Evolutionary conservation across 805 yeast species (phyloP).

Genomic region (Candida oleophila): DNA sequence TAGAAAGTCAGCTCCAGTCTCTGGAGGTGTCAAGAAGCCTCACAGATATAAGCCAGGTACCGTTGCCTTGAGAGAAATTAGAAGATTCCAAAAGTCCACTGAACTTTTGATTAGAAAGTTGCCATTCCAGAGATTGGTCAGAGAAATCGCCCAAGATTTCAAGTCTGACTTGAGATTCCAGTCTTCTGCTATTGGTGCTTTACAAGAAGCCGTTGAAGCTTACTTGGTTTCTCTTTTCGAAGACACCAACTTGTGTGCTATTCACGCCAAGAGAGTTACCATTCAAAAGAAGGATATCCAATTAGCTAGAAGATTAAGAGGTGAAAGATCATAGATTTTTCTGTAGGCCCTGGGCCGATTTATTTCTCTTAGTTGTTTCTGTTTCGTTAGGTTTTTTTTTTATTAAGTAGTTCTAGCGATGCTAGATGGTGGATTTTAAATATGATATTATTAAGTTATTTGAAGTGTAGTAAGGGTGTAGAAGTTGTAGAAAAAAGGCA

Average conservation of each 20-base stretch:
- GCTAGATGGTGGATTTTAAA: neutral
- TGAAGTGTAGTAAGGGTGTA: neutral
- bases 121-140: constrained; percentile 95
- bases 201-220: constrained; percentile 98
- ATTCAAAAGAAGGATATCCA: constrained; percentile 98
- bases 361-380: neutral
- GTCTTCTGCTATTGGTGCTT: constrained; percentile 95
- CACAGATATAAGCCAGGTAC: constrained; percentile 98
- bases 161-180: constrained; percentile 94
- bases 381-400: neutral
- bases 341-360: constrained; percentile 2
- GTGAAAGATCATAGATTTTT: constrained; percentile 73
- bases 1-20: constrained; percentile 88
- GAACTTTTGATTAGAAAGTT: constrained; percentile 92
- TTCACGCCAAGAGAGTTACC: constrained; percentile 98
- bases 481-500: neutral
- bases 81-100: constrained; percentile 96
- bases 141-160: constrained; percentile 95
- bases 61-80: constrained; percentile 93
- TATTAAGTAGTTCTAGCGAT: neutral
- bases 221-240: constrained; percentile 94
- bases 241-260: constrained; percentile 98
- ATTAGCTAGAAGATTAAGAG: constrained; percentile 96
- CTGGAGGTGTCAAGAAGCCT: constrained; percentile 92
- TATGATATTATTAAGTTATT: constrained; percentile 1